Conservation (phyloP, 345 rosid species). For the Populus simonii region DNA sequence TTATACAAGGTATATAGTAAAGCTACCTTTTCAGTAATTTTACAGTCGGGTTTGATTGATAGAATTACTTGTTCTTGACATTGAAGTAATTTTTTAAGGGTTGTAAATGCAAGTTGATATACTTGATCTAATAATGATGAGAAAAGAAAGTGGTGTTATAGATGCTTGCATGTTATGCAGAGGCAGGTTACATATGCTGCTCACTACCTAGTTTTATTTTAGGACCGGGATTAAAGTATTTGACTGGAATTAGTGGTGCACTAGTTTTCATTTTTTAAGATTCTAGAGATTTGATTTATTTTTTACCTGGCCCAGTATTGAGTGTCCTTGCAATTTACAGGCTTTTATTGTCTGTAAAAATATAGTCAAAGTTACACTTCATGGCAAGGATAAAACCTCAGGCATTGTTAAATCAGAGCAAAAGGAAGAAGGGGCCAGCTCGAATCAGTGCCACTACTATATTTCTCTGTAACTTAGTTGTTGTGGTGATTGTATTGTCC, state of each 20-base stretch:
- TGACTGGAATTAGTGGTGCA: background rate
- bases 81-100: background rate
- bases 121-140: background rate
- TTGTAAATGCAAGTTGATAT: background rate
- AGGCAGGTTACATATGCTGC: background rate
- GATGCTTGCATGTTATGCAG: background rate
- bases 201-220: background rate
- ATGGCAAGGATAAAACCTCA: conserved; percentile 92
- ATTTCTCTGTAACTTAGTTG: conserved; percentile 44
- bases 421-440: conserved; percentile 71
- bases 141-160: background rate
- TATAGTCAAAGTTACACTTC: conserved; percentile 1
- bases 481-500: conserved; percentile 43
- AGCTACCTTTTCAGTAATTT: background rate
- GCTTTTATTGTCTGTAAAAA: background rate
- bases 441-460: conserved; percentile 57
- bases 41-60: background rate
- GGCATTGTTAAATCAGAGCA: conserved; percentile 72
- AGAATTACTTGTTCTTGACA: background rate
- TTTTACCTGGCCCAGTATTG: background rate
- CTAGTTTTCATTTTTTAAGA: background rate
- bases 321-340: conserved; percentile 2
- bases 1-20: background rate
- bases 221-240: background rate
- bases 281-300: background rate